phyloP scores from a whole-genome alignment of 2,329 filamentous ascomycete genomes.

The Scedosporium apiospermum region DNA sequence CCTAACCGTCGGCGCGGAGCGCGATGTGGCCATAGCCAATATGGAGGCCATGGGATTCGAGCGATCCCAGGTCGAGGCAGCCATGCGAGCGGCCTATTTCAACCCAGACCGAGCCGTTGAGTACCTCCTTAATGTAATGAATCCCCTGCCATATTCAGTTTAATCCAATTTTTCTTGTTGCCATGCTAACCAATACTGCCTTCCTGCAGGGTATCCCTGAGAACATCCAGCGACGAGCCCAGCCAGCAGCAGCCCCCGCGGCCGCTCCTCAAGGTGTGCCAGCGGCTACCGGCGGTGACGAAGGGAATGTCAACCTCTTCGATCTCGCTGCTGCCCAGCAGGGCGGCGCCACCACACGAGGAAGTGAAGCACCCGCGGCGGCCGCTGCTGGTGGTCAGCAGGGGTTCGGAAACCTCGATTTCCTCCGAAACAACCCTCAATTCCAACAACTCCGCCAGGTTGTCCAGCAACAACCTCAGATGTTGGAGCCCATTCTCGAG shows the following conservation, averaged over 20 bases:
- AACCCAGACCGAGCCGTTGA: conserved; percentile 97
- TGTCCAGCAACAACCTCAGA: conserved; percentile 93
- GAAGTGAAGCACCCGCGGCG: conserved; percentile 37
- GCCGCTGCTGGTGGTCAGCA: conserved; percentile 32
- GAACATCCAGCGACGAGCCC: conserved; percentile 47
- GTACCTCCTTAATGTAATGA: conserved; percentile 71
- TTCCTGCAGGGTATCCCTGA: conserved; percentile 74
- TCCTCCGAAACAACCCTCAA: conserved; percentile 88
- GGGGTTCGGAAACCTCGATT: conserved; percentile 74
- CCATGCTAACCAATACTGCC: not conserved
- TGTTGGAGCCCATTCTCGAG: conserved; percentile 96
- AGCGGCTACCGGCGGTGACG: conserved; percentile 42
- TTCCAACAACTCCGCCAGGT: conserved; percentile 97
- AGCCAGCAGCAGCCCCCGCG: conserved; percentile 32
- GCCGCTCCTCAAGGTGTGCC: conserved; percentile 21
- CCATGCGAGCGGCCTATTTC: conserved; percentile 93
- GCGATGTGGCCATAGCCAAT: conserved; percentile 72
- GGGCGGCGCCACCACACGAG: conserved; percentile 31
- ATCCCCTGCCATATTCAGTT: conserved; percentile 19
- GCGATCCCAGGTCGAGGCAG: conserved; percentile 77
- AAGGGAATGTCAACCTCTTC: conserved; percentile 76
- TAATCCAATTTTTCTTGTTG: conserved; percentile 4
- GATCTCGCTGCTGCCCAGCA: conserved; percentile 81
- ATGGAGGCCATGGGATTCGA: conserved; percentile 98
- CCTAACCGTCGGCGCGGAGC: conserved; percentile 77